A percentile compares a stretch with the other conserved stretches of the same genome.
phyloP scores from a whole-genome alignment of 306 rosid species.

The Cyclanthera cordifolia region DNA sequence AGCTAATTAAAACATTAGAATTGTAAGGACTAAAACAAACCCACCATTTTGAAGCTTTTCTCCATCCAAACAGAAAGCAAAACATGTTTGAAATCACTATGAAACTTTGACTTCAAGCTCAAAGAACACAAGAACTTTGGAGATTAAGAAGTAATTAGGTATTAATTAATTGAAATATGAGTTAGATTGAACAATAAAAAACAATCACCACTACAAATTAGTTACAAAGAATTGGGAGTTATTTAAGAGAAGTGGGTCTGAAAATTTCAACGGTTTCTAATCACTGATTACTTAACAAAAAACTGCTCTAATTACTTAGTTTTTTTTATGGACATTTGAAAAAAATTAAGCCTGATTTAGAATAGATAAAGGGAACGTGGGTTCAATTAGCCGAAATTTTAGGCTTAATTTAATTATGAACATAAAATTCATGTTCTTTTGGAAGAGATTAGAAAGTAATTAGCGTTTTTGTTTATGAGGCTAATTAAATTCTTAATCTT shows the following conservation, averaged over 20 bases:
- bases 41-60: constrained; percentile 86
- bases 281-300: not conserved
- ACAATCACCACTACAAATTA: not conserved
- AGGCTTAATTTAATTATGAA: not conserved
- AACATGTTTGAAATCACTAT: constrained; percentile 39
- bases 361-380: not conserved
- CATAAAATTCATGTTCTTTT: not conserved
- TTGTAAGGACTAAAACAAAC: not conserved
- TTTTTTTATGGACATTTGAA: not conserved
- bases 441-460: not conserved
- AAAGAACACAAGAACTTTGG: not conserved
- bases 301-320: not conserved
- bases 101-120: not conserved
- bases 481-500: not conserved
- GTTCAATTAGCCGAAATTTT: not conserved
- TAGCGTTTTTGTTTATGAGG: not conserved
- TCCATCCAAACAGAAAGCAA: constrained; percentile 60
- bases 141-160: not conserved
- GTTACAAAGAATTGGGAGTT: not conserved
- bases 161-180: not conserved
- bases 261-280: not conserved
- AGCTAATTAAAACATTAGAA: not conserved
- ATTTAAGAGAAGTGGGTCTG: constrained; percentile 5
- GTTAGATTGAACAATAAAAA: not conserved
- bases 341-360: not conserved